phyloP scores from a whole-genome alignment of 352 stramenopile species.

The Pilasporangium apinafurcum region DNA sequence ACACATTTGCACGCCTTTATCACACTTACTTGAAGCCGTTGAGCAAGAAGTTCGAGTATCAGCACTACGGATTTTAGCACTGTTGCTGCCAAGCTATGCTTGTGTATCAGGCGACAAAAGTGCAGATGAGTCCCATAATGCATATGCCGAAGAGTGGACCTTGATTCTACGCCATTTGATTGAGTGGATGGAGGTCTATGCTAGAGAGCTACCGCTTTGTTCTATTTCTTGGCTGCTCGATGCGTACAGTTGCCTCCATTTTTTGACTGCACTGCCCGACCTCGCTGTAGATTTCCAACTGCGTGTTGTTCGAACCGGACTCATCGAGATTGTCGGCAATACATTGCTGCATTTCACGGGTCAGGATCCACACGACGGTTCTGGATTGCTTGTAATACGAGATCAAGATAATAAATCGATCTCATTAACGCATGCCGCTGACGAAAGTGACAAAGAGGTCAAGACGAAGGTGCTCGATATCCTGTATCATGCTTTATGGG shows the following conservation, averaged over 20 bases:
- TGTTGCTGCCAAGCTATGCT: constrained; percentile 19
- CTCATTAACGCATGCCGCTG: no score
- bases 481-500: constrained; percentile 30
- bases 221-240: constrained; percentile 22
- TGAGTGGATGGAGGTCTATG: constrained; percentile 73
- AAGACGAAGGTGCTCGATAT: constrained; percentile 11
- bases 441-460: neutral
- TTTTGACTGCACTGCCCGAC: constrained; percentile 22
- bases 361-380: constrained; percentile 5
- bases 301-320: constrained; percentile 23
- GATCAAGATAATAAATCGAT: no score
- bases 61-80: constrained; percentile 34
- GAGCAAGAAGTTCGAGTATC: constrained; percentile 36
- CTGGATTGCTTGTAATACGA: no score
- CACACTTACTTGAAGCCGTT: constrained; percentile 42
- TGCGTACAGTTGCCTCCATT: constrained; percentile 32
- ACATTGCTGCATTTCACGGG: constrained; percentile 28
- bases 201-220: constrained; percentile 28
- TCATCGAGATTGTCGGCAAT: constrained; percentile 40
- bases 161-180: constrained; percentile 36
- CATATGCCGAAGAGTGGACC: constrained; percentile 26
- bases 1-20: constrained; percentile 31
- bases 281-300: constrained; percentile 19
- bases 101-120: no score
- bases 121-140: neutral